Evolutionary conservation across 2,329 filamentous ascomycete species (phyloP).

Genomic region (Diplocarpon mali): DNA sequence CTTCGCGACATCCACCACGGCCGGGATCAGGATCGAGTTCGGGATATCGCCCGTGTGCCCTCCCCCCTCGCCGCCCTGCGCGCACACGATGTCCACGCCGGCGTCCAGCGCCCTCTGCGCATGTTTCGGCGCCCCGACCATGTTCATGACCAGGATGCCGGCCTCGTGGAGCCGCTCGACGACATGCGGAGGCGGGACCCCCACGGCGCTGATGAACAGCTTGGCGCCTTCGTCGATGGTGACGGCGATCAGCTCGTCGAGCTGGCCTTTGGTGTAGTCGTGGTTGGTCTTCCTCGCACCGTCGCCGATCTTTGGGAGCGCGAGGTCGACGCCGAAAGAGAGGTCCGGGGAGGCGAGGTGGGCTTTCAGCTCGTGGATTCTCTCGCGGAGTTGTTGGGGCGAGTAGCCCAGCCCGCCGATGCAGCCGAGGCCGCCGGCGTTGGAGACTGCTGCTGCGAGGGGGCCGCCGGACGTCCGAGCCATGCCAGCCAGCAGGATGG

Average conservation of each 20-base stretch:
- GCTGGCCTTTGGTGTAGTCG: slow-evolving; percentile 84
- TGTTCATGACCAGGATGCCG: slow-evolving; percentile 87
- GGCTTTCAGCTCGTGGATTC: slow-evolving; percentile 78
- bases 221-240: slow-evolving; percentile 74
- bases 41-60: slow-evolving; percentile 86
- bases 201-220: slow-evolving; percentile 81
- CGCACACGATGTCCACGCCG: slow-evolving; percentile 83
- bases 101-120: slow-evolving; percentile 77
- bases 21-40: slow-evolving; percentile 75
- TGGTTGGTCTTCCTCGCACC: slow-evolving; percentile 82
- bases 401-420: slow-evolving; percentile 64
- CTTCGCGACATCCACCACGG: slow-evolving; percentile 73
- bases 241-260: slow-evolving; percentile 80
- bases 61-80: slow-evolving; percentile 87
- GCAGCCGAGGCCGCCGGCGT: slow-evolving; percentile 65
- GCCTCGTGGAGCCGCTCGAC: slow-evolving; percentile 69
- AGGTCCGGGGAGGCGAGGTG: slow-evolving; percentile 54
- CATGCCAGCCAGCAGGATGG: slow-evolving; percentile 90
- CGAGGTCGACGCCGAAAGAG: slow-evolving; percentile 85
- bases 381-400: slow-evolving; percentile 61
- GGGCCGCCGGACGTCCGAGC: slow-evolving; percentile 68
- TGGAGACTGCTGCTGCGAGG: slow-evolving; percentile 74
- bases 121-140: slow-evolving; percentile 90
- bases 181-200: slow-evolving; percentile 64
- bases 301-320: slow-evolving; percentile 79